phyloP scores from a whole-genome alignment of 73 alveolate genomes.

The Paramecium sonneborni region DNA sequence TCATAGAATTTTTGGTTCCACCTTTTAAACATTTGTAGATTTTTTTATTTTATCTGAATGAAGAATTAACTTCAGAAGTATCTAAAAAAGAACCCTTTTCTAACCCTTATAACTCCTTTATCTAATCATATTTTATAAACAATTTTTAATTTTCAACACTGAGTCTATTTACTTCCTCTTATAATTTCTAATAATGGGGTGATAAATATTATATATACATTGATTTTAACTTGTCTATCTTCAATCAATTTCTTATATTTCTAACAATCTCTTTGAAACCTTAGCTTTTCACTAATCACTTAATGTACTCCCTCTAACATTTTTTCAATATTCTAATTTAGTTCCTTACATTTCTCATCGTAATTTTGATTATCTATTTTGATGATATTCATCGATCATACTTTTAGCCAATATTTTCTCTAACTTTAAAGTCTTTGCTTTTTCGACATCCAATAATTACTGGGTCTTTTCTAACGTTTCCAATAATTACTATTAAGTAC shows the following conservation, averaged over 20 bases:
- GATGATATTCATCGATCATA: no score
- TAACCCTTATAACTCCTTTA: background rate
- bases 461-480: background rate
- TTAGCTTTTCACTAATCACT: background rate
- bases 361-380: background rate
- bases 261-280: background rate
- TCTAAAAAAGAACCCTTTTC: no score
- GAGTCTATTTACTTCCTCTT: background rate
- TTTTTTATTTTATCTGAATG: background rate
- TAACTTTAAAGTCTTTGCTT: background rate
- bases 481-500: background rate
- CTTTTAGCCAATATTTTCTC: background rate
- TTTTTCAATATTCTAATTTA: background rate
- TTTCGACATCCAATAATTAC: background rate
- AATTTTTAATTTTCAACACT: background rate
- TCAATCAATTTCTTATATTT: no score
- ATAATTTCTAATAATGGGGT: background rate
- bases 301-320: background rate
- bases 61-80: no score
- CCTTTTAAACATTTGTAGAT: no score
- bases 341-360: background rate
- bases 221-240: background rate
- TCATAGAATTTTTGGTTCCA: background rate
- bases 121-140: background rate
- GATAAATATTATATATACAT: background rate